Conservation (phyloP, 2,329 filamentous ascomycete genomes). For the Fusarium solani-melongenae region DNA sequence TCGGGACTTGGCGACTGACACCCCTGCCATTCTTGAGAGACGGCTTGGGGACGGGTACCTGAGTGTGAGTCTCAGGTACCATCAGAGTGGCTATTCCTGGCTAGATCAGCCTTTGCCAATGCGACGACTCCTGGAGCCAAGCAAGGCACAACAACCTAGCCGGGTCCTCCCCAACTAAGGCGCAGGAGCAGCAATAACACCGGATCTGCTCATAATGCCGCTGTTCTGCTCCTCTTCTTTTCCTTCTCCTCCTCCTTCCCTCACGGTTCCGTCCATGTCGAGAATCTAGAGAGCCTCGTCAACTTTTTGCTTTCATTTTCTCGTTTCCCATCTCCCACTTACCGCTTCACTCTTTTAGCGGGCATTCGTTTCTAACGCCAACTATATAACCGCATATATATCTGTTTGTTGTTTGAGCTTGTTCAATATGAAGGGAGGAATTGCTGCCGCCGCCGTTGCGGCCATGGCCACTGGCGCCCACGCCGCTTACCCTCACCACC, state of each 20-base stretch:
- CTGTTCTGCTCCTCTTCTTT: constrained; percentile 41
- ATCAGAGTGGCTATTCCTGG: constrained; percentile 31
- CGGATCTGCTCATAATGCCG: constrained; percentile 47
- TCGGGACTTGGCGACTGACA: constrained; percentile 28
- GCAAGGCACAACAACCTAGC: constrained; percentile 29
- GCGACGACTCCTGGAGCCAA: constrained; percentile 28
- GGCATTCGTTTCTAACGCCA: constrained; percentile 71
- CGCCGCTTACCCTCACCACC: constrained; percentile 67
- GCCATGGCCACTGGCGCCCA: constrained; percentile 67
- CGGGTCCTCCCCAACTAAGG: constrained; percentile 6
- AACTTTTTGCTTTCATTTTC: constrained; percentile 60
- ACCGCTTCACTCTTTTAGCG: constrained; percentile 93
- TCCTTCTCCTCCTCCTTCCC: constrained; percentile 48
- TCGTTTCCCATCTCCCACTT: constrained; percentile 57
- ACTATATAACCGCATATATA: constrained; percentile 34
- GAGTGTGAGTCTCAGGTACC: constrained; percentile 35
- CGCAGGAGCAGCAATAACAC: constrained; percentile 51
- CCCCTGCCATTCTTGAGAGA: constrained; percentile 34
- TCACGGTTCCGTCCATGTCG: constrained; percentile 59
- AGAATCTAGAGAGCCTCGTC: constrained; percentile 62
- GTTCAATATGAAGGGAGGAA: constrained; percentile 78
- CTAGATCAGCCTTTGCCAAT: constrained; percentile 33
- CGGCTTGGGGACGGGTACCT: constrained; percentile 33
- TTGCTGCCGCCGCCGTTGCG: constrained; percentile 73
- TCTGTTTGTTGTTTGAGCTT: constrained; percentile 37